These are phyloP conservation scores for Mycothermus thermophilus DNA, from an alignment of 495 filamentous ascomycete genomes.

Conservation along the genomic window DNA sequence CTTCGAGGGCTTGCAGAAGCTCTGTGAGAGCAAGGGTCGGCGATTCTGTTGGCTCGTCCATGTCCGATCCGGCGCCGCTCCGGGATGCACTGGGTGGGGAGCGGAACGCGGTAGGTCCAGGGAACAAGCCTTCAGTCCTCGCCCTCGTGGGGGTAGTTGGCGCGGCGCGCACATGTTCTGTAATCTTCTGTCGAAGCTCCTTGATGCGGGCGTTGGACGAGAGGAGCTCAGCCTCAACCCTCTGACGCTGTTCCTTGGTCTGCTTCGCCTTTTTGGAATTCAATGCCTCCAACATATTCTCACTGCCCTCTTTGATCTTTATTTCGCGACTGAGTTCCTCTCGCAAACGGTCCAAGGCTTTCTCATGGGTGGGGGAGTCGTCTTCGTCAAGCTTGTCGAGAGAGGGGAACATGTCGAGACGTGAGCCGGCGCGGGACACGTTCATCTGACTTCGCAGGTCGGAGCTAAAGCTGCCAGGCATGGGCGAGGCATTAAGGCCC, in stretches of 20 bases:
- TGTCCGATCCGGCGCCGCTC: constrained; percentile 39
- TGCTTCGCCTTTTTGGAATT: constrained; percentile 93
- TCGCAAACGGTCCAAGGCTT: constrained; percentile 56
- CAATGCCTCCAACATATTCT: constrained; percentile 90
- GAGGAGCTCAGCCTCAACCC: constrained; percentile 82
- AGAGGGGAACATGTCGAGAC: constrained; percentile 44
- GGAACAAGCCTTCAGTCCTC: constrained; percentile 45
- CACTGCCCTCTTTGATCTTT: constrained; percentile 94
- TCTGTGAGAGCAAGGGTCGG: constrained; percentile 84
- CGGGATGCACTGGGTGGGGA: constrained; percentile 49
- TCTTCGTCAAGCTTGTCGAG: constrained; percentile 52
- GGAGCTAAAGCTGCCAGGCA: constrained; percentile 85
- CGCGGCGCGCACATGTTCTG: constrained; percentile 47
- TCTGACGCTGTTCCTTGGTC: constrained; percentile 73
- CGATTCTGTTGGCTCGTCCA: constrained; percentile 64
- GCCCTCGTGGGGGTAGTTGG: constrained; percentile 56
- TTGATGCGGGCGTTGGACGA: constrained; percentile 83
- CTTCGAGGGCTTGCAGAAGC: constrained; percentile 72
- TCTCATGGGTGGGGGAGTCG: constrained; percentile 48
- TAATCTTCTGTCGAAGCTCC: constrained; percentile 64
- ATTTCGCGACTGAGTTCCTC: constrained; percentile 83
- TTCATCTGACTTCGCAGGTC: constrained; percentile 66
- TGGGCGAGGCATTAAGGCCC: constrained; percentile 52
- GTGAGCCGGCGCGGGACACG: constrained; percentile 53
- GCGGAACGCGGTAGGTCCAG: constrained; percentile 48